These are phyloP conservation scores for Homolaphlyctis polyrhiza DNA, from an alignment of 371 early-diverging fungal species.

Conservation along the genomic window DNA sequence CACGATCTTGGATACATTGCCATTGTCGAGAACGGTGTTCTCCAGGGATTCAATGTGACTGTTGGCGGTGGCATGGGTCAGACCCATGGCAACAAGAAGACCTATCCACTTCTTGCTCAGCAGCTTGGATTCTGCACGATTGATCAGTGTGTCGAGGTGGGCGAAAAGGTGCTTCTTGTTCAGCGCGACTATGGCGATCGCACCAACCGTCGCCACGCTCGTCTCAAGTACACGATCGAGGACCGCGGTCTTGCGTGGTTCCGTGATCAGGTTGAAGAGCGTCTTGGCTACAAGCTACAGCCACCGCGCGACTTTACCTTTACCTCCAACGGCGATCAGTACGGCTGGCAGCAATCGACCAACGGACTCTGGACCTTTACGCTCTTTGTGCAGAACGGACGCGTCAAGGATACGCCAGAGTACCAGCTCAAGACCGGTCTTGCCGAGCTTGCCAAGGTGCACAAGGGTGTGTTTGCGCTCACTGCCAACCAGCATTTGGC, in stretches of 20 bases:
- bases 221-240: conserved; percentile 94
- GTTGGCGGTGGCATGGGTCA: conserved; percentile 97
- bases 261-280: conserved; percentile 73
- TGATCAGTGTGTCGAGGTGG: conserved; percentile 70
- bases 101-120: conserved; percentile 81
- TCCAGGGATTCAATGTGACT: conserved; percentile 87
- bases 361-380: conserved; percentile 76
- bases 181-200: conserved; percentile 93
- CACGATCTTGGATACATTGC: conserved; percentile 92
- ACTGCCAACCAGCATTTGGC: conserved; percentile 90
- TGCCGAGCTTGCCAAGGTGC: conserved; percentile 70
- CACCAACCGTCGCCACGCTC: conserved; percentile 94
- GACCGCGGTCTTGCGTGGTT: conserved; percentile 89
- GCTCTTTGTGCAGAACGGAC: conserved; percentile 87
- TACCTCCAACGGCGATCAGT: conserved; percentile 83
- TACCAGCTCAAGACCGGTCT: conserved; percentile 73
- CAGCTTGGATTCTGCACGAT: conserved; percentile 73
- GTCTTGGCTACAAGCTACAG: conserved; percentile 67
- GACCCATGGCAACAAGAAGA: conserved; percentile 95
- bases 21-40: conserved; percentile 66
- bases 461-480: conserved; percentile 75
- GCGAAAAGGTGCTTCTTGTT: conserved; percentile 82
- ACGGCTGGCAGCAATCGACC: conserved; percentile 75
- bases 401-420: conserved; percentile 80
- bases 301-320: conserved; percentile 68